A percentile compares a stretch with the other conserved stretches of the same genome.
Evolutionary conservation across 768 basidiomycete species (phyloP).

Genomic region (Tricholoma terreum): DNA sequence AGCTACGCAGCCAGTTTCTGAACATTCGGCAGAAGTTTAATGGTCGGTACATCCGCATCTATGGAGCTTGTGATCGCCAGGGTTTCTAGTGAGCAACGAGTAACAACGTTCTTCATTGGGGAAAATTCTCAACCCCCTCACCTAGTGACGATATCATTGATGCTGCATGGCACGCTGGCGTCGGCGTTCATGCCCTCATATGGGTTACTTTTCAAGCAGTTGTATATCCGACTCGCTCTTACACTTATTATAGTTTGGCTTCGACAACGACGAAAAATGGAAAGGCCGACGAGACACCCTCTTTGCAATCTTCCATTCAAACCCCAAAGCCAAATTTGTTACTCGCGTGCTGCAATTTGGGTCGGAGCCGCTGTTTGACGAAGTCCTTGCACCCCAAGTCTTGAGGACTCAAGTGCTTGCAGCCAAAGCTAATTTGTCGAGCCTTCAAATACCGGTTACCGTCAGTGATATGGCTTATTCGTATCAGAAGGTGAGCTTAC

Average conservation of each 20-base stretch:
- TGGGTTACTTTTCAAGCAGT: conserved; percentile 46
- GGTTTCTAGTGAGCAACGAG: conserved; percentile 45
- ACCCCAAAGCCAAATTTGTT: conserved; percentile 61
- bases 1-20: conserved; percentile 53
- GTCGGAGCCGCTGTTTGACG: conserved; percentile 65
- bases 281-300: conserved; percentile 50
- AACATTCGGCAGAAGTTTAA: conserved; percentile 59
- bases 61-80: conserved; percentile 43
- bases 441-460: conserved; percentile 62
- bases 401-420: conserved; percentile 50
- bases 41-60: conserved; percentile 64
- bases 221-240: conserved; percentile 1
- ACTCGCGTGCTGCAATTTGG: conserved; percentile 69
- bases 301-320: conserved; percentile 50
- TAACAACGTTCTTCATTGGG: not conserved
- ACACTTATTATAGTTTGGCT: conserved; percentile 40
- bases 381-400: conserved; percentile 44
- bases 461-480: conserved; percentile 65
- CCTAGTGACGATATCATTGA: conserved; percentile 54
- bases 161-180: conserved; percentile 64
- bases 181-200: conserved; percentile 72
- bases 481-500: conserved; percentile 41
- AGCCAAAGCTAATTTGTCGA: conserved; percentile 47
- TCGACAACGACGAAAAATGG: conserved; percentile 48
- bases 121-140: not conserved